These are phyloP conservation scores for Prunella vulgaris DNA, from an alignment of 257 asterid genomes.

Conservation along the genomic window DNA sequence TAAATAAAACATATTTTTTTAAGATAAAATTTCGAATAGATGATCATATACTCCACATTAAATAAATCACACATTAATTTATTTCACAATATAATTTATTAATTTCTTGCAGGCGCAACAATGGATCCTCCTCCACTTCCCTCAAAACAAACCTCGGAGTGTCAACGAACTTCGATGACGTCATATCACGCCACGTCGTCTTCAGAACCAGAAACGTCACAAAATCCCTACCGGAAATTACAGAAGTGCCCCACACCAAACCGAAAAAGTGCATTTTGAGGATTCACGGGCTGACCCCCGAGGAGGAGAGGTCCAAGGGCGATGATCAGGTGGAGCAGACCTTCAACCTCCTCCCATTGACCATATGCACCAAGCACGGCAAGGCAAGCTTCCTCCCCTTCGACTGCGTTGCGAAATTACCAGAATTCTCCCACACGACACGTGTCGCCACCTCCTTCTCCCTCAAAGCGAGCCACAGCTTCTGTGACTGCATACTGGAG, in stretches of 20 bases:
- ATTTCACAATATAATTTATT: too few relatives aligned
- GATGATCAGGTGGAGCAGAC: too few relatives aligned
- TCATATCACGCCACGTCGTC: background rate
- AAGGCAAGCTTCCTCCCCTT: constrained; percentile 14
- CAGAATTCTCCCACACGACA: constrained; percentile 16
- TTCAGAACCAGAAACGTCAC: constrained; percentile 14
- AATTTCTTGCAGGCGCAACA: too few relatives aligned
- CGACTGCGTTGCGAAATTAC: constrained; percentile 17
- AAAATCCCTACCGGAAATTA: background rate
- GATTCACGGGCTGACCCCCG: too few relatives aligned
- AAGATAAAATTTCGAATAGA: too few relatives aligned
- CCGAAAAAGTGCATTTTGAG: too few relatives aligned
- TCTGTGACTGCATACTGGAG: constrained; percentile 24
- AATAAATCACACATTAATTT: too few relatives aligned
- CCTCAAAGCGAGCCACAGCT: constrained; percentile 3
- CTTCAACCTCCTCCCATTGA: background rate
- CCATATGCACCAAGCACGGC: constrained; percentile 34
- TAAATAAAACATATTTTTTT: too few relatives aligned
- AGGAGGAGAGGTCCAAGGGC: too few relatives aligned
- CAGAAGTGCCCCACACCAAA: background rate
- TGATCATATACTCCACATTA: too few relatives aligned
- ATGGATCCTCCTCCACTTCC: background rate
- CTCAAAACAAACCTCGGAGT: background rate
- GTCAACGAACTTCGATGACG: background rate
- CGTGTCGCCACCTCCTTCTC: background rate